Conservation (phyloP, 371 early-diverging fungal species). For the Circinella umbellata region DNA sequence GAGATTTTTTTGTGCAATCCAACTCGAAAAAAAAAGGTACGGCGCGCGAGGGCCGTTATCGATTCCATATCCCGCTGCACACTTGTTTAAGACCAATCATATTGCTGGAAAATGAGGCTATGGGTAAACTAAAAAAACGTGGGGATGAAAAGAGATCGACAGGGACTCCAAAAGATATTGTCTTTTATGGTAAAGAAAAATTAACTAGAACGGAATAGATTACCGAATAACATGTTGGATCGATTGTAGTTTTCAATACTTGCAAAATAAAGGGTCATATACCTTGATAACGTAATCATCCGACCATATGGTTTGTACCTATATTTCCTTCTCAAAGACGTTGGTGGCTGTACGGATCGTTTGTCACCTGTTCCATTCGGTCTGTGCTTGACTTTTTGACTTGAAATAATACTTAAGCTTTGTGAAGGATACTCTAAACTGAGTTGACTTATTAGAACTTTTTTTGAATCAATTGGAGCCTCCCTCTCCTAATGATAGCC, state of each 20-base stretch:
- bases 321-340: background rate
- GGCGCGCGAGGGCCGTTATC: too few relatives aligned
- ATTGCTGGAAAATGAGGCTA: too few relatives aligned
- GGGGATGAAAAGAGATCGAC: background rate
- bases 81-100: too few relatives aligned
- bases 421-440: background rate
- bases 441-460: background rate
- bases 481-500: background rate
- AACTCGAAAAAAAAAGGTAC: constrained; percentile 2
- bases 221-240: background rate
- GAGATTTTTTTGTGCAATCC: background rate
- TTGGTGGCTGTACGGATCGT: background rate
- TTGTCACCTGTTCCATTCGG: background rate
- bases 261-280: background rate
- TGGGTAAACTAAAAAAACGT: too few relatives aligned
- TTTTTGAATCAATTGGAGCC: background rate
- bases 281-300: constrained; percentile 2
- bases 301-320: background rate
- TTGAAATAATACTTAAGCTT: background rate
- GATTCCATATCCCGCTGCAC: too few relatives aligned
- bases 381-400: background rate
- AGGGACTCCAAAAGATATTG: background rate
- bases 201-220: background rate
- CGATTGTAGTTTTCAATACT: background rate
- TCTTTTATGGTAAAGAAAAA: background rate